phyloP scores from a whole-genome alignment of 2,329 filamentous ascomycete species.

The Metarhizium album region DNA sequence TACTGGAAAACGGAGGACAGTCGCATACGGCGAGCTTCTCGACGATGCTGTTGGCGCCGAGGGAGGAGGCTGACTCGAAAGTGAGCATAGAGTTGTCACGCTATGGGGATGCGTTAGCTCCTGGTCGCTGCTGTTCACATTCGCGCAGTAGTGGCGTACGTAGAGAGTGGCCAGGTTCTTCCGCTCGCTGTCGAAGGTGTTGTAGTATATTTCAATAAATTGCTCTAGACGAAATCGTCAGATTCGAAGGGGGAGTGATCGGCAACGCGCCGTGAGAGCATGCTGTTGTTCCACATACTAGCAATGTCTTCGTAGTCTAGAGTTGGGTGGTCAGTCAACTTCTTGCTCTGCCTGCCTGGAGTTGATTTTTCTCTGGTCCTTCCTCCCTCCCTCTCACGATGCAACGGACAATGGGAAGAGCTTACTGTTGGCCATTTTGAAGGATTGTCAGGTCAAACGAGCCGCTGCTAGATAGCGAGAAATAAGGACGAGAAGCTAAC shows the following conservation, averaged over 20 bases:
- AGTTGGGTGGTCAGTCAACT: neutral
- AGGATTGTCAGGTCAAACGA: constrained; percentile 3
- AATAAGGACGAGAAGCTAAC: constrained; percentile 1
- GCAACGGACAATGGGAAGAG: neutral
- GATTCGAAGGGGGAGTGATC: neutral
- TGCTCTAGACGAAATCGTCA: constrained; percentile 47
- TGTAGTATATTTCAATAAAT: constrained; percentile 88
- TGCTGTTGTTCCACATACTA: constrained; percentile 26
- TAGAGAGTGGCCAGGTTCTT: constrained; percentile 59
- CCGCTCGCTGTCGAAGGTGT: constrained; percentile 70
- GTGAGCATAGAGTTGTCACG: constrained; percentile 83
- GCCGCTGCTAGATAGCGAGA: constrained; percentile 3
- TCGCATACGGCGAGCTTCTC: constrained; percentile 68
- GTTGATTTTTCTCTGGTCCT: too few relatives aligned
- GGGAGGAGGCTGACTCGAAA: constrained; percentile 63
- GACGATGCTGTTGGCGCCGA: constrained; percentile 56
- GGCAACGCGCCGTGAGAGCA: constrained; percentile 2
- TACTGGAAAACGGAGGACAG: neutral
- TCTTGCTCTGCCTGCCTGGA: constrained; percentile 6
- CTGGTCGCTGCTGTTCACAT: too few relatives aligned
- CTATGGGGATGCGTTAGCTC: constrained; percentile 33
- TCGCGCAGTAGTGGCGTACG: constrained; percentile 43
- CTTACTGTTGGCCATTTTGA: constrained; percentile 25
- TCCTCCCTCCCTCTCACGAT: constrained; percentile 4
- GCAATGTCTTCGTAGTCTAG: constrained; percentile 35